These are phyloP conservation scores for Tardiomyces digboiensis DNA, from an alignment of 1,139 yeast genomes.

Conservation along the genomic window DNA sequence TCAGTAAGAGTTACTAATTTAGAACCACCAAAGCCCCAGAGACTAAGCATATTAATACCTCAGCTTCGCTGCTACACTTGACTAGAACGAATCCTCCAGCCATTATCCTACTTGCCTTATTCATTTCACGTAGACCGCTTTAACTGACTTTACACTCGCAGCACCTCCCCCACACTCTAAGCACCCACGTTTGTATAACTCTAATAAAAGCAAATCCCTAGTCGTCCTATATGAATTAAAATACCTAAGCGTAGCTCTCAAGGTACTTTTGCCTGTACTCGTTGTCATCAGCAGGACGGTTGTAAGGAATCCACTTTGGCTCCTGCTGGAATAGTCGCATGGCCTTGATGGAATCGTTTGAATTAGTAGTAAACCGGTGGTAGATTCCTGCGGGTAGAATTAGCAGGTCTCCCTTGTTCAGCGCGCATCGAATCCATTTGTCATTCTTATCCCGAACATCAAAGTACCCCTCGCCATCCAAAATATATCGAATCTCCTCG, in stretches of 20 bases:
- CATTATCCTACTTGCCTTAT: too few species aligned
- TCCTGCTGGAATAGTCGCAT: constrained; percentile 84
- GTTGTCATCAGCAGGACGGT: constrained; percentile 46
- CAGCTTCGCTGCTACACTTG: too few species aligned
- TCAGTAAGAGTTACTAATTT: too few species aligned
- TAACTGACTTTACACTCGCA: too few species aligned
- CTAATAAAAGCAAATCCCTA: too few species aligned
- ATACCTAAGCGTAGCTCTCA: background rate
- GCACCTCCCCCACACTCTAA: too few species aligned
- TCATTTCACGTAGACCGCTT: too few species aligned
- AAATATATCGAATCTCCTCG: constrained; percentile 86
- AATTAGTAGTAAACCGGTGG: constrained; percentile 78
- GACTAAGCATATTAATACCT: too few species aligned
- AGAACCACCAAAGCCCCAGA: too few species aligned
- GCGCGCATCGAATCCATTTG: constrained; percentile 67
- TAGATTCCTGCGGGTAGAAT: constrained; percentile 80
- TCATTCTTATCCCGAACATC: constrained; percentile 68
- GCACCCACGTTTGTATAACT: too few species aligned
- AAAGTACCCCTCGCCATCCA: constrained; percentile 89
- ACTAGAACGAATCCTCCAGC: too few species aligned
- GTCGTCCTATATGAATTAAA: too few species aligned
- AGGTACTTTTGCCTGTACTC: constrained; percentile 34
- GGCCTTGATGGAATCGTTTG: constrained; percentile 58
- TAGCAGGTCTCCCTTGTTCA: constrained; percentile 53
- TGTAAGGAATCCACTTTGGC: constrained; percentile 92